These are phyloP conservation scores for Hemileia vastatrix DNA, from an alignment of 1,284 basidiomycete species.

Conservation along the genomic window DNA sequence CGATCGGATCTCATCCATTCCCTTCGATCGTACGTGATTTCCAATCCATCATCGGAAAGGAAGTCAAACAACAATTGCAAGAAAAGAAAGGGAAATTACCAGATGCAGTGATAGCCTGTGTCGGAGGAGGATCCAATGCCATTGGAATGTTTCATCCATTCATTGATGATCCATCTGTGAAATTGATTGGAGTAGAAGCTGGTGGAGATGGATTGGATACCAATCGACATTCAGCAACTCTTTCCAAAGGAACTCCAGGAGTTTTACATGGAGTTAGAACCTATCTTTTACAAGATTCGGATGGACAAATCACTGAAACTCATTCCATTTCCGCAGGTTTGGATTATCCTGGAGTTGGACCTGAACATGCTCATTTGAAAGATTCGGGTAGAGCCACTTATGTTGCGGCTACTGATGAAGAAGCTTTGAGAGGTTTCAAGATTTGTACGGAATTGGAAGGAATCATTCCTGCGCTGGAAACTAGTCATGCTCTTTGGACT, in stretches of 20 bases:
- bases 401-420: constrained; percentile 79
- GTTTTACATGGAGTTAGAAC: constrained; percentile 93
- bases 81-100: constrained; percentile 72
- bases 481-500: constrained; percentile 89
- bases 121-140: constrained; percentile 96
- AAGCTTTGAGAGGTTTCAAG: constrained; percentile 84
- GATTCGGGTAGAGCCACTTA: constrained; percentile 91
- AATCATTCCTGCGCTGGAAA: constrained; percentile 94
- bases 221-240: constrained; percentile 77
- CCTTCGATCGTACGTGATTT: constrained; percentile 97
- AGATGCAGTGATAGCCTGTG: constrained; percentile 88
- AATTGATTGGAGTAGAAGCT: constrained; percentile 82
- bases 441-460: constrained; percentile 84
- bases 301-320: constrained; percentile 90
- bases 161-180: constrained; percentile 70
- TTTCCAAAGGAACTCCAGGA: constrained; percentile 77
- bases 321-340: constrained; percentile 94
- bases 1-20: constrained; percentile 96
- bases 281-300: constrained; percentile 77
- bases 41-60: constrained; percentile 86
- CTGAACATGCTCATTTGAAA: constrained; percentile 94
- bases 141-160: constrained; percentile 96
- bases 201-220: constrained; percentile 85
- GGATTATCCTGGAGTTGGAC: constrained; percentile 77
- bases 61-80: constrained; percentile 80